Conservation (phyloP, 2,329 filamentous ascomycete genomes). For the Pseudogymnoascus sp. region DNA sequence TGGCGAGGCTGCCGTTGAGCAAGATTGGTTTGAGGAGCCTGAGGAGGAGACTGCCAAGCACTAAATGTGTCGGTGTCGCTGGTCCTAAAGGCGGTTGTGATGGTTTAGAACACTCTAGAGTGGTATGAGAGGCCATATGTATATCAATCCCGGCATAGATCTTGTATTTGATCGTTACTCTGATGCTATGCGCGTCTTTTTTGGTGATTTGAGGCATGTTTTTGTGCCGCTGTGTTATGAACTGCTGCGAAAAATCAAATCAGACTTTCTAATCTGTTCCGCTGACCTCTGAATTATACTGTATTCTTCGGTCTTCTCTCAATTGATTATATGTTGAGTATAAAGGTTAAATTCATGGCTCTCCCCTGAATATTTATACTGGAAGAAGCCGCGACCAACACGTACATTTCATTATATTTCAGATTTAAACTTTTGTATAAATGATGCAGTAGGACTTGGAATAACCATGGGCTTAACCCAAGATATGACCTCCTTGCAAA, state of each 20-base stretch:
- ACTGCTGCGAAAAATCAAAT: neutral
- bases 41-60: conserved; percentile 32
- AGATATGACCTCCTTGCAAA: neutral
- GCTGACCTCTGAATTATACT: neutral
- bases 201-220: neutral
- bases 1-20: conserved; percentile 49
- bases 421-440: neutral
- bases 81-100: conserved; percentile 4
- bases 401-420: neutral
- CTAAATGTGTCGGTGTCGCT: conserved; percentile 17
- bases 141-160: conserved; percentile 11
- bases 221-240: neutral
- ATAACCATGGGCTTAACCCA: neutral
- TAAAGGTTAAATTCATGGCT: neutral
- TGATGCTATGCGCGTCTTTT: neutral
- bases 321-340: neutral
- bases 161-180: conserved; percentile 10
- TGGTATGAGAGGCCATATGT: conserved; percentile 11
- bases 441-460: neutral
- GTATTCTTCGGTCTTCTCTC: neutral
- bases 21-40: conserved; percentile 81
- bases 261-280: neutral
- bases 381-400: neutral
- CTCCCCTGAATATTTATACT: neutral
- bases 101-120: conserved; percentile 8